Percentiles rank a stretch among this genome's conserved stretches.
phyloP scores from a whole-genome alignment of 2,329 filamentous ascomycete species.

The Talaromyces sp. region DNA sequence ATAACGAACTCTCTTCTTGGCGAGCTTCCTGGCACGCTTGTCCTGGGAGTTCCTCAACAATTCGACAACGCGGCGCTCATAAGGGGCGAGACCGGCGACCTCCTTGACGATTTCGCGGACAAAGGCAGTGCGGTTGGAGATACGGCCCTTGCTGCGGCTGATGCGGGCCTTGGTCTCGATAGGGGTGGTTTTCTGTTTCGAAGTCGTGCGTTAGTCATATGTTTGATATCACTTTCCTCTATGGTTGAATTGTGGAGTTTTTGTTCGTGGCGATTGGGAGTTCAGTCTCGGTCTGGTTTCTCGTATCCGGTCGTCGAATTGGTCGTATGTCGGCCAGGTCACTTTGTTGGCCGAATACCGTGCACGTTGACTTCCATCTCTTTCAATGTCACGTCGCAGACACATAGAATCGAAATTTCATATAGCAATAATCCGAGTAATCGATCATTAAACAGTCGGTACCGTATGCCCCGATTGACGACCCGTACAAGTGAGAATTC shows the following conservation, averaged over 20 bases:
- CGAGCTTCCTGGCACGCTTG: slow-evolving; percentile 97
- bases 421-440: background rate
- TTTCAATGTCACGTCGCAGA: background rate
- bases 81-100: slow-evolving; percentile 88
- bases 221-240: background rate
- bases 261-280: background rate
- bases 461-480: too few species aligned
- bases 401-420: background rate
- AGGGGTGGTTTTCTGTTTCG: slow-evolving; percentile 74
- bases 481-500: background rate
- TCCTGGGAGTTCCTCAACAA: slow-evolving; percentile 98
- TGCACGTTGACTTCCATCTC: background rate
- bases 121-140: slow-evolving; percentile 95
- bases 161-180: slow-evolving; percentile 71
- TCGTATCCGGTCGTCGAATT: background rate
- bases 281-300: background rate
- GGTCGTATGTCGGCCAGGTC: background rate
- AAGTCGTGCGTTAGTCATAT: background rate
- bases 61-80: slow-evolving; percentile 99
- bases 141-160: slow-evolving; percentile 85
- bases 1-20: slow-evolving; percentile 86
- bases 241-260: background rate
- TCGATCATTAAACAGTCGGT: background rate
- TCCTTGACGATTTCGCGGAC: slow-evolving; percentile 97
- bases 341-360: background rate